Evolutionary conservation across 2,329 filamentous ascomycete genomes (phyloP).

Genomic region (Neodidymelliopsis sp.): DNA sequence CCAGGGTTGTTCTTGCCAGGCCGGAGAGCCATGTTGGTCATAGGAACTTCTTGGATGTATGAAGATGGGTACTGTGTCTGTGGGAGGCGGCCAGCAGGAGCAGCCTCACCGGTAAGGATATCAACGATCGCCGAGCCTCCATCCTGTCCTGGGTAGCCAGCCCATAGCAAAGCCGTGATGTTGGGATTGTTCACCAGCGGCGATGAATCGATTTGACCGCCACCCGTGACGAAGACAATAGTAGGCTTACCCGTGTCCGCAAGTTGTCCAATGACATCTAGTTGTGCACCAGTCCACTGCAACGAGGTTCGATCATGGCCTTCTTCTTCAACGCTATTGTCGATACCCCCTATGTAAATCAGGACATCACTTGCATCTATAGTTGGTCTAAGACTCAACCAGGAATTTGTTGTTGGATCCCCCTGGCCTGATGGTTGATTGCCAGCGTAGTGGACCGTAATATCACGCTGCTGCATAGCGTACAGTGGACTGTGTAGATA

Average conservation of each 20-base stretch:
- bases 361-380: constrained; percentile 57
- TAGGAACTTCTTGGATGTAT: constrained; percentile 60
- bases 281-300: constrained; percentile 61
- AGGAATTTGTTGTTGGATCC: constrained; percentile 37
- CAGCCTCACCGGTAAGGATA: constrained; percentile 60
- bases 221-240: constrained; percentile 63
- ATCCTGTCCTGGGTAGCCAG: constrained; percentile 67
- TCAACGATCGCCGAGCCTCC: constrained; percentile 65
- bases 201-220: constrained; percentile 61
- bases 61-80: constrained; percentile 64
- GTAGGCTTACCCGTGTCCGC: constrained; percentile 58
- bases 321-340: constrained; percentile 62
- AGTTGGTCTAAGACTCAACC: constrained; percentile 25
- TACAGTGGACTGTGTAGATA: constrained; percentile 63
- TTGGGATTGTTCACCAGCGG: constrained; percentile 57
- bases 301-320: constrained; percentile 60
- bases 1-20: constrained; percentile 58
- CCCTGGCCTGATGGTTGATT: constrained; percentile 34
- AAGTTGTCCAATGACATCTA: constrained; percentile 60
- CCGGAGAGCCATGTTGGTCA: constrained; percentile 65
- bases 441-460: constrained; percentile 44
- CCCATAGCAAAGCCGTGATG: constrained; percentile 64
- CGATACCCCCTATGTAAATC: constrained; percentile 65
- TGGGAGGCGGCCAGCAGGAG: constrained; percentile 64
- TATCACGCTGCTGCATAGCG: constrained; percentile 58